Conservation (phyloP, 2,329 filamentous ascomycete species). For the Phyllosticta citrichinensis region DNA sequence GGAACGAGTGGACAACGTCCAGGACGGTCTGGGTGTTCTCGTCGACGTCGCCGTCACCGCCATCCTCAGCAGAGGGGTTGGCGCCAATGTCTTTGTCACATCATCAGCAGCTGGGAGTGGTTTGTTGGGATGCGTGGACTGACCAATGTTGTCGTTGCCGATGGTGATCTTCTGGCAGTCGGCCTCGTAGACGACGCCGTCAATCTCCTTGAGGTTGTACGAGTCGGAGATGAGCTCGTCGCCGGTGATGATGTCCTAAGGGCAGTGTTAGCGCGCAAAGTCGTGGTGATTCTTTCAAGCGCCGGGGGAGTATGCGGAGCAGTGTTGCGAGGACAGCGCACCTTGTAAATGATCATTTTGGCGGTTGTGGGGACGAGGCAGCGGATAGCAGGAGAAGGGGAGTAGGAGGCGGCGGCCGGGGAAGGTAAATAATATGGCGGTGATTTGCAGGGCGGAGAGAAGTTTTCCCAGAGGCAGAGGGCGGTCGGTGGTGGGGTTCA, state of each 20-base stretch:
- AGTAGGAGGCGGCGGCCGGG: constrained; percentile 6
- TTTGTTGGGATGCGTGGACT: constrained; percentile 25
- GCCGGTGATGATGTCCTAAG: constrained; percentile 73
- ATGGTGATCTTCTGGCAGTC: constrained; percentile 85
- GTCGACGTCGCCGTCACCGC: constrained; percentile 60
- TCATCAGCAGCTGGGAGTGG: constrained; percentile 12
- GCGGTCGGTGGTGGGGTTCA: constrained; percentile 7
- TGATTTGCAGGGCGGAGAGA: constrained; percentile 8
- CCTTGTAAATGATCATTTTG: constrained; percentile 51
- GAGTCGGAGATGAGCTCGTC: constrained; percentile 98
- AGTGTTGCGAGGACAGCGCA: constrained; percentile 25
- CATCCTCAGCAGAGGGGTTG: constrained; percentile 93
- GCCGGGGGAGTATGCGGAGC: constrained; percentile 15
- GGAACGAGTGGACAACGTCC: constrained; percentile 90
- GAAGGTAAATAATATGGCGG: not conserved
- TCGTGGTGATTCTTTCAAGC: constrained; percentile 12
- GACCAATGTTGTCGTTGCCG: constrained; percentile 63
- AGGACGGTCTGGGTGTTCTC: constrained; percentile 67
- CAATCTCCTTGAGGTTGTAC: constrained; percentile 71
- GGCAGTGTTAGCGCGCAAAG: constrained; percentile 13
- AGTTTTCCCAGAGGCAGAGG: constrained; percentile 1
- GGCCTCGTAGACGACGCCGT: constrained; percentile 76
- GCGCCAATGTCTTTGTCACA: constrained; percentile 64
- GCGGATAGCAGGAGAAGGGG: constrained; percentile 8
- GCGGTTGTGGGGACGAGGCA: constrained; percentile 14